Percentiles rank a stretch among this genome's conserved stretches.
These are phyloP conservation scores for Cyberlindnera japonica DNA, from an alignment of 805 yeast species.

Conservation along the genomic window DNA sequence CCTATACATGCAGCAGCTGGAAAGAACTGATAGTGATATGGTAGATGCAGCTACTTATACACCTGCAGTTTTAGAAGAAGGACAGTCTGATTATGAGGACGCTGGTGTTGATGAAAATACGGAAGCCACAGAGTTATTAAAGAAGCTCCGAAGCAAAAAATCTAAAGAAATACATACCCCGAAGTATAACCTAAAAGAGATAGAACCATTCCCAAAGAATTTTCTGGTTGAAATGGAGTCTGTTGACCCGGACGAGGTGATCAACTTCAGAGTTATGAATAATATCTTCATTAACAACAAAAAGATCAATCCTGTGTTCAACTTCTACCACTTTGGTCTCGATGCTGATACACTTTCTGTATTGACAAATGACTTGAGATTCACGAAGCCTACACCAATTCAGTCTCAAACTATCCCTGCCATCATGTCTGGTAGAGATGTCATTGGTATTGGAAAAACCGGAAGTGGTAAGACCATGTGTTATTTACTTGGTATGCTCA, in stretches of 20 bases:
- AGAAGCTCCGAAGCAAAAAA: slow-evolving; percentile 45
- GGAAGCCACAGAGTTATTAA: slow-evolving; percentile 32
- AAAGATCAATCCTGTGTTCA: slow-evolving; percentile 51
- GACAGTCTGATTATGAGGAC: slow-evolving; percentile 28
- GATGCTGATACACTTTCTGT: slow-evolving; percentile 54
- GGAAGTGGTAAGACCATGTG: slow-evolving; percentile 96
- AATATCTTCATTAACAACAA: slow-evolving; percentile 27
- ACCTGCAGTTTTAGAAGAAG: slow-evolving; percentile 14
- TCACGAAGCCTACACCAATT: slow-evolving; percentile 72
- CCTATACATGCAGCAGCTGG: slow-evolving; percentile 36
- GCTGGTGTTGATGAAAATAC: slow-evolving; percentile 31
- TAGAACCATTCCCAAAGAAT: slow-evolving; percentile 53
- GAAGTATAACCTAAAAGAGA: slow-evolving; percentile 32
- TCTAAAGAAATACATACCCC: slow-evolving; percentile 44
- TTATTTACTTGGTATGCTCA: slow-evolving; percentile 75
- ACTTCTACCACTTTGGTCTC: slow-evolving; percentile 82
- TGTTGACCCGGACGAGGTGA: slow-evolving; percentile 53
- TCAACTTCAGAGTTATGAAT: slow-evolving; percentile 65
- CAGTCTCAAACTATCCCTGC: slow-evolving; percentile 91
- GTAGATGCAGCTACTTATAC: background rate
- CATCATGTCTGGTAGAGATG: slow-evolving; percentile 84
- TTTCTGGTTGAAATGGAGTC: slow-evolving; percentile 53
- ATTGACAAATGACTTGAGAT: slow-evolving; percentile 48
- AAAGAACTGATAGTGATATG: slow-evolving; percentile 23
- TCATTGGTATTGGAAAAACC: slow-evolving; percentile 92